Conservation (phyloP, 2,329 filamentous ascomycete species). For the Thielaviopsis musarum region DNA sequence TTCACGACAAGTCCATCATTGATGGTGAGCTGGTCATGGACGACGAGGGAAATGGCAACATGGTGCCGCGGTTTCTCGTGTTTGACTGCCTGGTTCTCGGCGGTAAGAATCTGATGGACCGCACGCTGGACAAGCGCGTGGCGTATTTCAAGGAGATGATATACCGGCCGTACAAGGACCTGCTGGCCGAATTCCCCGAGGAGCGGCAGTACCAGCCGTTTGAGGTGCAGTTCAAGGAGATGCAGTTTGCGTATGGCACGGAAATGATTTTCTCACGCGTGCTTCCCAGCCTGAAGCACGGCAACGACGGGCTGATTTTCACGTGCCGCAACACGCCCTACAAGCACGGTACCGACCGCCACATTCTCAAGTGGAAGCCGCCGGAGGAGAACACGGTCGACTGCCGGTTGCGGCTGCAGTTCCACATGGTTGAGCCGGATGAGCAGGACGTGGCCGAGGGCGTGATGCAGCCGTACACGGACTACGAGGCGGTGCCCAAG, state of each 20-base stretch:
- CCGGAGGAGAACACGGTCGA: conserved; percentile 91
- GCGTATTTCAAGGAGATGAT: conserved; percentile 71
- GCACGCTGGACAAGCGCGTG: conserved; percentile 73
- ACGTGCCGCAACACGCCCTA: conserved; percentile 84
- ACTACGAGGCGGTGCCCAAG: conserved; percentile 67
- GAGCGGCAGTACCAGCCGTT: conserved; percentile 61
- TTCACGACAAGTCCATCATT: conserved; percentile 66
- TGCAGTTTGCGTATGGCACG: conserved; percentile 76
- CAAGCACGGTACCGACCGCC: conserved; percentile 73
- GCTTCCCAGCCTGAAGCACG: conserved; percentile 70
- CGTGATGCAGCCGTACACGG: conserved; percentile 42
- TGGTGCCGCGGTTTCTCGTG: conserved; percentile 68
- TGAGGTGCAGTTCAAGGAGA: conserved; percentile 70
- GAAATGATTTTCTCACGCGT: conserved; percentile 84
- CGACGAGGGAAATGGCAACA: conserved; percentile 46
- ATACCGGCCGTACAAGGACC: conserved; percentile 49
- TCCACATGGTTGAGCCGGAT: conserved; percentile 54
- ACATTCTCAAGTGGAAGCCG: conserved; percentile 97
- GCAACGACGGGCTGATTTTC: conserved; percentile 94
- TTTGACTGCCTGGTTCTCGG: conserved; percentile 87
- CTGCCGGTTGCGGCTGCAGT: conserved; percentile 64
- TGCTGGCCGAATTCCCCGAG: conserved; percentile 48
- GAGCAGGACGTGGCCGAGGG: conserved; percentile 51
- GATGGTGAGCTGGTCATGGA: conserved; percentile 92
- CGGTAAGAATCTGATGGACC: conserved; percentile 55